phyloP scores from a whole-genome alignment of 2,329 filamentous ascomycete genomes.

The Paraphoma sp. region DNA sequence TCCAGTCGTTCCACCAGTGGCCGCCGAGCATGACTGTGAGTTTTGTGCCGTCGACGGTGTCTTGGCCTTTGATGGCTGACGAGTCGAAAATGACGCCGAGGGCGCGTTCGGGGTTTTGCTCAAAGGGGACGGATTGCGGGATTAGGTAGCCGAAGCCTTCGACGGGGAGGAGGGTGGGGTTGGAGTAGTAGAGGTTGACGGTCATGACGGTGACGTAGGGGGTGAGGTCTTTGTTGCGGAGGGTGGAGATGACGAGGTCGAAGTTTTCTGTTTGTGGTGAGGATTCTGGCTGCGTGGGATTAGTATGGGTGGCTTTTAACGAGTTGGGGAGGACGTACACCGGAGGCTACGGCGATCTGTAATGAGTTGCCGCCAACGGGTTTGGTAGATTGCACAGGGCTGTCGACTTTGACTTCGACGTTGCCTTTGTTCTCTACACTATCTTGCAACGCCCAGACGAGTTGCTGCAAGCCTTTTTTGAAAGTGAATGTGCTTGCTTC shows the following conservation, averaged over 20 bases:
- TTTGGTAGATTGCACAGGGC: conserved; percentile 31
- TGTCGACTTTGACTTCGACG: conserved; percentile 49
- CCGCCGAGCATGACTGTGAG: conserved; percentile 94
- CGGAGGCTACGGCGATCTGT: conserved; percentile 31
- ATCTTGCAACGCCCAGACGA: conserved; percentile 46
- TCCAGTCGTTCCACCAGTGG: conserved; percentile 81
- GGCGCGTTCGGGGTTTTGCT: conserved; percentile 80
- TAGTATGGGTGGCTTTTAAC: conserved; percentile 4
- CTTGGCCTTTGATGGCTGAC: conserved; percentile 65
- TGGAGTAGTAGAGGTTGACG: conserved; percentile 84
- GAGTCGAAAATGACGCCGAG: conserved; percentile 94
- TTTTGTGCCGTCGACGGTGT: conserved; percentile 73
- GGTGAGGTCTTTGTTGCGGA: conserved; percentile 56
- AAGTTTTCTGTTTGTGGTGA: conserved; percentile 25
- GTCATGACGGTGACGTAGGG: conserved; percentile 84
- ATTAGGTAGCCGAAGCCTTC: conserved; percentile 91
- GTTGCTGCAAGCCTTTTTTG: conserved; percentile 51
- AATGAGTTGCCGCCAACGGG: conserved; percentile 13
- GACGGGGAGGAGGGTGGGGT: conserved; percentile 68
- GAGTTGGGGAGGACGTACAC: conserved; percentile 21
- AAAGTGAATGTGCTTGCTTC: conserved; percentile 52
- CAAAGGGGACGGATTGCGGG: conserved; percentile 72
- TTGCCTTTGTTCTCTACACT: conserved; percentile 47
- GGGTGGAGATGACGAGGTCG: conserved; percentile 41
- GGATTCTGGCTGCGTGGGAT: conserved; percentile 17